Conservation (phyloP, 306 rosid genomes). For the Cucurbita ficifolia region DNA sequence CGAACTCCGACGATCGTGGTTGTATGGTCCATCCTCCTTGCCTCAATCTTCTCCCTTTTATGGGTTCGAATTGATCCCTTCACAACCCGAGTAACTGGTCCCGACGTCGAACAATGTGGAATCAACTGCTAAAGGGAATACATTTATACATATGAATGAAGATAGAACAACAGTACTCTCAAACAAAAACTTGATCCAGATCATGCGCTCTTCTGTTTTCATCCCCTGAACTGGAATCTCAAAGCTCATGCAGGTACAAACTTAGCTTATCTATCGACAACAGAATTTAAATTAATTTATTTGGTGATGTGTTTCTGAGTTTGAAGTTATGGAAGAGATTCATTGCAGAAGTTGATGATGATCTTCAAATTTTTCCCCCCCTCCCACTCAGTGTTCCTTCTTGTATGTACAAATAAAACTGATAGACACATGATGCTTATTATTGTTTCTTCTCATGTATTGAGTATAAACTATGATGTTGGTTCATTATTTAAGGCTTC, state of each 20-base stretch:
- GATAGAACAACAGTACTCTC: background rate
- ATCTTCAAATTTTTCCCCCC: background rate
- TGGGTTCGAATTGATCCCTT: conserved; percentile 93
- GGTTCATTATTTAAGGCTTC: background rate
- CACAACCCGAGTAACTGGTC: conserved; percentile 83
- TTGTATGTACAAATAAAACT: conserved; percentile 7
- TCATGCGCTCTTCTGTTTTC: background rate
- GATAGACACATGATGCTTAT: background rate
- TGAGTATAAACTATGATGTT: background rate
- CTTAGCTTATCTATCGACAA: background rate
- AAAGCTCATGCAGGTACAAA: background rate
- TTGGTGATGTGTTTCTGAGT: conserved; percentile 1
- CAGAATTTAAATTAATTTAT: background rate
- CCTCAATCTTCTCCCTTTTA: conserved; percentile 83
- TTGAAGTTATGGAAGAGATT: background rate
- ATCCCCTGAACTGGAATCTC: background rate
- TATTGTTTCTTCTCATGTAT: background rate
- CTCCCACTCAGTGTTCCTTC: background rate
- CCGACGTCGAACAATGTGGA: conserved; percentile 68
- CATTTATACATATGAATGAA: background rate
- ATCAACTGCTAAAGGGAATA: conserved; percentile 59
- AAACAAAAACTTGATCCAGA: background rate
- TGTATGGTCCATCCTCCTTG: conserved; percentile 88
- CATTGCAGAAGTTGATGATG: conserved; percentile 1
- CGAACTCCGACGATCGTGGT: conserved; percentile 88